Evolutionary conservation across 345 rosid species (phyloP).

Genomic region (Populus euphratica): DNA sequence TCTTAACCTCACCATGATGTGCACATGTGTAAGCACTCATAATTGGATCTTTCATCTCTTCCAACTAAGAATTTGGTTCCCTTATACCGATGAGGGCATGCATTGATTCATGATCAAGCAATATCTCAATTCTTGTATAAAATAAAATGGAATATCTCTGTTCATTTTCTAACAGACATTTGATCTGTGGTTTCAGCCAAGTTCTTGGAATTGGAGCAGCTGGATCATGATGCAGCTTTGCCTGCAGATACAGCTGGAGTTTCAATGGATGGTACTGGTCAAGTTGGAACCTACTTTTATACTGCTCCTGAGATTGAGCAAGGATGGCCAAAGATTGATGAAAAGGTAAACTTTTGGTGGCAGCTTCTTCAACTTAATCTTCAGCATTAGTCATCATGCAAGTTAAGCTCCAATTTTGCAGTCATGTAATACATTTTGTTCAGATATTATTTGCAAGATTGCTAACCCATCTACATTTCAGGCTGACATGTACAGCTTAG

Average conservation of each 20-base stretch:
- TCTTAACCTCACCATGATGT: not conserved
- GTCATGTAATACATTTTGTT: constrained; percentile 7
- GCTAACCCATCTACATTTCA: constrained; percentile 32
- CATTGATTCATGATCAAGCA: not conserved
- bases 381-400: constrained; percentile 1
- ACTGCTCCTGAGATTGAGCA: constrained; percentile 99
- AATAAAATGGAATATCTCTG: not conserved
- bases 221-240: constrained; percentile 70
- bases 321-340: constrained; percentile 97
- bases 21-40: not conserved
- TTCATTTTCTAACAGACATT: not conserved
- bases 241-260: constrained; percentile 62
- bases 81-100: not conserved
- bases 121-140: not conserved
- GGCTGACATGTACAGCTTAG: constrained; percentile 99
- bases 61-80: not conserved
- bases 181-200: constrained; percentile 56
- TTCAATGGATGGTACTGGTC: constrained; percentile 83
- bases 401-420: not conserved
- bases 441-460: not conserved
- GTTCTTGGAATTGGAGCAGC: constrained; percentile 88
- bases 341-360: constrained; percentile 56
- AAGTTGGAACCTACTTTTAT: constrained; percentile 91
- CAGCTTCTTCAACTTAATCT: constrained; percentile 13
- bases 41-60: not conserved